Evolutionary conservation across 805 yeast species (phyloP).

Genomic region (Candida maltosa): DNA sequence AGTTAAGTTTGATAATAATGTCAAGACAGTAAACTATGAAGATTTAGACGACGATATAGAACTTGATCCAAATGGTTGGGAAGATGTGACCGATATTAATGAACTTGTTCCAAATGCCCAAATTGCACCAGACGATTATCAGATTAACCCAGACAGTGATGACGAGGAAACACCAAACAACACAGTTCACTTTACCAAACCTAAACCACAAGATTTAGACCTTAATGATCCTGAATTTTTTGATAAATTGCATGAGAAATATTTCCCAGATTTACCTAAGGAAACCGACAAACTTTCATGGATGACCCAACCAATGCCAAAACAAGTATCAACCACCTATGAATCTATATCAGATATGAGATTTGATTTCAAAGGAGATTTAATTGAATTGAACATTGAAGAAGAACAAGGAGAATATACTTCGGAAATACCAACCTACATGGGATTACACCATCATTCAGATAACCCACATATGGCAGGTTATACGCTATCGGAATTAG

Average conservation of each 20-base stretch:
- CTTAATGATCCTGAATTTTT: constrained; percentile 76
- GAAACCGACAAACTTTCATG: constrained; percentile 83
- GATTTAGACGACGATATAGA: constrained; percentile 21
- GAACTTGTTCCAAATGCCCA: constrained; percentile 49
- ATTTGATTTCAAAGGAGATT: constrained; percentile 83
- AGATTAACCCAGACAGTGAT: constrained; percentile 29
- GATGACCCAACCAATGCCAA: constrained; percentile 73
- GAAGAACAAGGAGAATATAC: constrained; percentile 14
- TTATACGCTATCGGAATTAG: constrained; percentile 79
- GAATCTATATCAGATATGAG: constrained; percentile 67
- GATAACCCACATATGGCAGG: constrained; percentile 89
- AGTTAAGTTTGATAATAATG: constrained; percentile 29
- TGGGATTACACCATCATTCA: constrained; percentile 90
- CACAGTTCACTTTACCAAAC: constrained; percentile 65
- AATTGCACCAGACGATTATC: constrained; percentile 41
- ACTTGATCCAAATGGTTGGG: constrained; percentile 42
- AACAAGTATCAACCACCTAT: constrained; percentile 38
- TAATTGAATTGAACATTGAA: constrained; percentile 45
- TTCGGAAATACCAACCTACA: constrained; percentile 42
- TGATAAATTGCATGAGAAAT: constrained; percentile 76
- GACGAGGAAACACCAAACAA: constrained; percentile 40
- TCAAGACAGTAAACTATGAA: constrained; percentile 25
- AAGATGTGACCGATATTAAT: constrained; percentile 47
- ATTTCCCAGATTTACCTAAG: constrained; percentile 84
- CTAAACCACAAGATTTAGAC: constrained; percentile 45